Evolutionary conservation across 1,284 basidiomycete species (phyloP).

Genomic region (Puccinia sorghi): DNA sequence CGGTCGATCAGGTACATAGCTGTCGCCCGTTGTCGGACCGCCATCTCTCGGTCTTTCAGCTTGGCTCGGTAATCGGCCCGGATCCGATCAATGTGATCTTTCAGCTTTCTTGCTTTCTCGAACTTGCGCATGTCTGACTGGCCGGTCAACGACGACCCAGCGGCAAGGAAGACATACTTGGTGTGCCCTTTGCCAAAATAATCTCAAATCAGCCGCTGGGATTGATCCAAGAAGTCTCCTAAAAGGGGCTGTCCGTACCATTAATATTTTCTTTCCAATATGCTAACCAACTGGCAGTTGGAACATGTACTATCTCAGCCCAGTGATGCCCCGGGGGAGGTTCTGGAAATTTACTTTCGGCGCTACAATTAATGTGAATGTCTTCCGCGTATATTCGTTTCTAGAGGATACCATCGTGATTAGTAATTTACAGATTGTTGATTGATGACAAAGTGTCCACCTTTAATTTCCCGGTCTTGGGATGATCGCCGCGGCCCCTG

Average conservation of each 20-base stretch:
- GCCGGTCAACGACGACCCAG: constrained; percentile 89
- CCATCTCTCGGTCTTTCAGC: constrained; percentile 84
- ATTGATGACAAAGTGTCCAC: constrained; percentile 61
- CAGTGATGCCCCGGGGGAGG: constrained; percentile 56
- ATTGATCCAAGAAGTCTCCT: background rate
- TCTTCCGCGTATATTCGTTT: constrained; percentile 85
- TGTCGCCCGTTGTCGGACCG: constrained; percentile 86
- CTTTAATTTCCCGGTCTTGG: constrained; percentile 94
- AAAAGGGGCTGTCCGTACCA: constrained; percentile 40
- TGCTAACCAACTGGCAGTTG: constrained; percentile 95
- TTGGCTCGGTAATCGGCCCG: constrained; percentile 81
- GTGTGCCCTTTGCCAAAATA: constrained; percentile 55
- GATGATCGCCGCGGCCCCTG: constrained; percentile 95
- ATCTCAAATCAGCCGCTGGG: background rate
- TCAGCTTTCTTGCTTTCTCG: constrained; percentile 90
- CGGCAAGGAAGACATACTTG: constrained; percentile 94
- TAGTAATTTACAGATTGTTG: constrained; percentile 3
- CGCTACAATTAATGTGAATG: constrained; percentile 88
- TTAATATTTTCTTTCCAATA: constrained; percentile 79
- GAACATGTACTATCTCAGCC: constrained; percentile 71
- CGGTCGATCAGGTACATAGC: constrained; percentile 97
- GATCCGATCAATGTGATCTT: constrained; percentile 85
- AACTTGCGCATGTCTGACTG: constrained; percentile 95
- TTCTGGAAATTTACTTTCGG: constrained; percentile 69
- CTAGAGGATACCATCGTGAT: constrained; percentile 61